These are phyloP conservation scores for Apiotrichum veenhuisii DNA, from an alignment of 1,284 basidiomycete genomes.

Conservation along the genomic window DNA sequence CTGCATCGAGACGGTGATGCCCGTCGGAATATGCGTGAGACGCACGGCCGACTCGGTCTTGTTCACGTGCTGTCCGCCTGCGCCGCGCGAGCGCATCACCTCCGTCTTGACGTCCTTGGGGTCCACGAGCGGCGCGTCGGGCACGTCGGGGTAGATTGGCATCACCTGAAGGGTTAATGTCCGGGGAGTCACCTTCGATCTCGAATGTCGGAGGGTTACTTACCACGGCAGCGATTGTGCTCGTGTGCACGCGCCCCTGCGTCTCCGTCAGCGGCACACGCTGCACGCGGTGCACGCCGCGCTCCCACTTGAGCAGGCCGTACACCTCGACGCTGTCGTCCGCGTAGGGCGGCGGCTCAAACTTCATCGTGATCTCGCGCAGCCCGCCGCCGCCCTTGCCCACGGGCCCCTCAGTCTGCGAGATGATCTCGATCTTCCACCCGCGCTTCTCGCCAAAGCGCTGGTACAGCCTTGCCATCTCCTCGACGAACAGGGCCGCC, in stretches of 20 bases:
- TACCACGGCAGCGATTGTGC: constrained; percentile 83
- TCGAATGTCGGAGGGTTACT: constrained; percentile 39
- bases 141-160: constrained; percentile 56
- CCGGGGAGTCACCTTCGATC: too few relatives aligned
- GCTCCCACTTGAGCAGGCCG: constrained; percentile 79
- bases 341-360: constrained; percentile 50
- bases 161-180: constrained; percentile 26
- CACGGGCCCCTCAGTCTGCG: constrained; percentile 51
- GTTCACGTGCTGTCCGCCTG: constrained; percentile 98
- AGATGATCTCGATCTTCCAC: constrained; percentile 49
- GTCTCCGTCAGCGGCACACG: constrained; percentile 86
- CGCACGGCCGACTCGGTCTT: constrained; percentile 98
- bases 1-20: constrained; percentile 96
- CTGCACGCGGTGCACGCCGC: constrained; percentile 94
- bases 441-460: constrained; percentile 58
- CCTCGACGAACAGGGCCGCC: constrained; percentile 73
- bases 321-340: constrained; percentile 74
- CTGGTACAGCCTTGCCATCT: constrained; percentile 79
- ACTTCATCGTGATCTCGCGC: constrained; percentile 71
- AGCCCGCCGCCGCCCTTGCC: constrained; percentile 61
- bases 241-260: constrained; percentile 84
- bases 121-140: constrained; percentile 58
- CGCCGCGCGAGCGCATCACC: constrained; percentile 91
- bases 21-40: constrained; percentile 86
- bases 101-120: constrained; percentile 85